Percentiles rank a stretch among this genome's conserved stretches.
Conservation (phyloP, 2,329 filamentous ascomycete species). For the Trichophyton benhamiae region DNA sequence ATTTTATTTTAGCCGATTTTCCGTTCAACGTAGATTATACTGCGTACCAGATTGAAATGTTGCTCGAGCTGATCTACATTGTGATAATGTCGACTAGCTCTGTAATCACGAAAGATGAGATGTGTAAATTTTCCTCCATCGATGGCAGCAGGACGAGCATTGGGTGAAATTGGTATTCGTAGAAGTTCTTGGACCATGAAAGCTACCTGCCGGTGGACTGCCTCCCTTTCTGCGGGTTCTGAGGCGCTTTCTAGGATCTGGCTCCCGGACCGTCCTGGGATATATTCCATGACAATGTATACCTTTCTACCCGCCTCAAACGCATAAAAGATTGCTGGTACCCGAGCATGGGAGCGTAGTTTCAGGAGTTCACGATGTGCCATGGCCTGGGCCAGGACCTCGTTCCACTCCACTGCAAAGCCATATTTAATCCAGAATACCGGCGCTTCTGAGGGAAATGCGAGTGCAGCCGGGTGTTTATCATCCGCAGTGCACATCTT, state of each 20-base stretch:
- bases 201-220: background rate
- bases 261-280: background rate
- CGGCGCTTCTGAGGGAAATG: background rate
- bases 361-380: background rate
- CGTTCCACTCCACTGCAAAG: background rate
- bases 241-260: background rate
- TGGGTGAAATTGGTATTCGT: background rate
- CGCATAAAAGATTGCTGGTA: no score
- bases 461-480: background rate
- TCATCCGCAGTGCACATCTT: background rate
- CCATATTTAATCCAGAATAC: background rate
- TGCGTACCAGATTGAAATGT: background rate
- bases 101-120: background rate
- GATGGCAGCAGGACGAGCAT: background rate
- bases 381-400: background rate
- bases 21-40: background rate
- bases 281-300: background rate
- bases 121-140: background rate
- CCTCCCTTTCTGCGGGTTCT: background rate
- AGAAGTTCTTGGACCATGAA: background rate
- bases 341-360: background rate
- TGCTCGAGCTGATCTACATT: background rate
- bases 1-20: background rate
- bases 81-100: background rate
- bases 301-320: background rate